Evolutionary conservation across 345 rosid genomes (phyloP).

Genomic region (Euclidium syriacum): DNA sequence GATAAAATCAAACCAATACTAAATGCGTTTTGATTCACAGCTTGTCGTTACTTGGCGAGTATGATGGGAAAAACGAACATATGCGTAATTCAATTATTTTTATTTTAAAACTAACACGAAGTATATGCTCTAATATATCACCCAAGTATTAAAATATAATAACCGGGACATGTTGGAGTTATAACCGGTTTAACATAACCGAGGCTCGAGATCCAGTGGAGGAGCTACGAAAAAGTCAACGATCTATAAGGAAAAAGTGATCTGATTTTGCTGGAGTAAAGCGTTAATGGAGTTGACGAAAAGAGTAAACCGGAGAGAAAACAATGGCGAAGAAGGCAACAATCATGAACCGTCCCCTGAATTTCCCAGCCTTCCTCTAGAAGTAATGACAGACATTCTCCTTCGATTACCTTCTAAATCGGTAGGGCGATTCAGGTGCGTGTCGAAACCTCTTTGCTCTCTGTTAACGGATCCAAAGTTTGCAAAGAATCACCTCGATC

Average conservation of each 20-base stretch:
- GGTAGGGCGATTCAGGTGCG: slow-evolving; percentile 40
- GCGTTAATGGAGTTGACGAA: slow-evolving; percentile 20
- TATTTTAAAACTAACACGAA: too few relatives aligned
- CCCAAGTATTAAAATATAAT: too few relatives aligned
- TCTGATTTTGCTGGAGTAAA: background rate
- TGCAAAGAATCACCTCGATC: slow-evolving; percentile 34
- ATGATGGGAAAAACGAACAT: too few relatives aligned
- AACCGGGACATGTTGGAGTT: background rate
- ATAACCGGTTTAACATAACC: background rate
- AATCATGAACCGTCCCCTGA: background rate
- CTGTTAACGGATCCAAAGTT: slow-evolving; percentile 30
- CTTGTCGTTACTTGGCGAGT: too few relatives aligned
- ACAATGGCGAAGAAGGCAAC: background rate
- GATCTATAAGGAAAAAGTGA: too few relatives aligned
- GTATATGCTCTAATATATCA: too few relatives aligned
- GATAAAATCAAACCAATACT: too few relatives aligned
- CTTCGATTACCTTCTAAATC: slow-evolving; percentile 37
- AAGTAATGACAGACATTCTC: slow-evolving; percentile 38
- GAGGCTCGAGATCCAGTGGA: background rate
- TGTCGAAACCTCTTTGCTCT: slow-evolving; percentile 32
- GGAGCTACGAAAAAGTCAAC: background rate
- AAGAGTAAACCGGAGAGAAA: slow-evolving; percentile 12
- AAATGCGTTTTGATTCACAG: too few relatives aligned
- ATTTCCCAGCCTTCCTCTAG: slow-evolving; percentile 25
- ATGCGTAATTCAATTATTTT: too few relatives aligned